Conservation (phyloP, 2,329 filamentous ascomycete genomes). For the Cladosporium sp. region DNA sequence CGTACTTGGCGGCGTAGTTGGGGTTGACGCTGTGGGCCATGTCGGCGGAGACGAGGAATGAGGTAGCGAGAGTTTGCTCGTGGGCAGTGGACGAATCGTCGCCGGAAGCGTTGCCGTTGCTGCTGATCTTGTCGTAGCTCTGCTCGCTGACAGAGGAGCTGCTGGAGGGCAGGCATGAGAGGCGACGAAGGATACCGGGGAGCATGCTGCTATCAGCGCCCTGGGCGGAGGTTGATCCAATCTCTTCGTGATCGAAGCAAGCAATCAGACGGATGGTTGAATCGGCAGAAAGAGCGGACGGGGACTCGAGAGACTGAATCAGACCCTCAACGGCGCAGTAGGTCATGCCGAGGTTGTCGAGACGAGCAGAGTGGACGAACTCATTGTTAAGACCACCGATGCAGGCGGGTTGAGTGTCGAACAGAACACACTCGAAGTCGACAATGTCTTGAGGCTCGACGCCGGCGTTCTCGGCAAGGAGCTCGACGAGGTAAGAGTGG, state of each 20-base stretch:
- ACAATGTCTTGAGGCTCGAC: conserved; percentile 71
- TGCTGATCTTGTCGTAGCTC: conserved; percentile 61
- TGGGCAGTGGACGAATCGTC: conserved; percentile 77
- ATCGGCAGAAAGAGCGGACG: conserved; percentile 70
- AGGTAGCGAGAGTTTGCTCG: conserved; percentile 87
- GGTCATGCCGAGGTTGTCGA: conserved; percentile 96
- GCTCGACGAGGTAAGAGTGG: conserved; percentile 80
- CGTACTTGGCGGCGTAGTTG: conserved; percentile 91
- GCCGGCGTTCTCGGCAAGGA: conserved; percentile 78
- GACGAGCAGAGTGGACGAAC: conserved; percentile 90
- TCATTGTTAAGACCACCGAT: conserved; percentile 90
- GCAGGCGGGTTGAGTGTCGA: conserved; percentile 88
- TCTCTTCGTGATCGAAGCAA: conserved; percentile 97
- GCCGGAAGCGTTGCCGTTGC: conserved; percentile 15
- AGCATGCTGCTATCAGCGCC: conserved; percentile 91
- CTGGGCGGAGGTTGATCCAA: conserved; percentile 88
- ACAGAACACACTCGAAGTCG: conserved; percentile 96
- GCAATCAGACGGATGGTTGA: conserved; percentile 84
- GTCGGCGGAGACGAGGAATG: conserved; percentile 92
- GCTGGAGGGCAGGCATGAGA: conserved; percentile 73
- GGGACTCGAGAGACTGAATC: conserved; percentile 70
- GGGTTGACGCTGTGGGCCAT: conserved; percentile 97
- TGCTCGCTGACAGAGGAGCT: conserved; percentile 60
- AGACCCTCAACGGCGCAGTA: conserved; percentile 87
- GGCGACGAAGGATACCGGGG: conserved; percentile 79